Conservation (phyloP, 2,329 filamentous ascomycete genomes). For the Aspergillus fijiensis region DNA sequence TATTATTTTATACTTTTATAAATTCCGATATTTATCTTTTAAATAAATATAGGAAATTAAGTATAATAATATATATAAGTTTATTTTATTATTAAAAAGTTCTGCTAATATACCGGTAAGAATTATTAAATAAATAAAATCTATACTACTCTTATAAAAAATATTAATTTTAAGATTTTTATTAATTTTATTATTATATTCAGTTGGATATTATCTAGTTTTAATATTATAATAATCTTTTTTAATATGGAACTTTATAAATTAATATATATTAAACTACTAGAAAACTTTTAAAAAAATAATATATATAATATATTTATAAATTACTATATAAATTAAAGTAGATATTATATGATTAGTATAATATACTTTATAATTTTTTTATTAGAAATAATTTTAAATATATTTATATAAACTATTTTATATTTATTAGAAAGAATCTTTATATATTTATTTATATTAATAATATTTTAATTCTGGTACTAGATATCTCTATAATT, state of each 20-base stretch:
- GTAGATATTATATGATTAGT: too few species aligned
- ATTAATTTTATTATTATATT: not conserved
- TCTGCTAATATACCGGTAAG: not conserved
- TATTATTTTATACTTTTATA: not conserved
- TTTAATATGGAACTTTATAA: not conserved
- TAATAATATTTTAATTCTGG: too few species aligned
- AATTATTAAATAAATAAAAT: not conserved
- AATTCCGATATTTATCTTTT: not conserved
- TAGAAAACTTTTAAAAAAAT: not conserved
- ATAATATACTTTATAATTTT: too few species aligned
- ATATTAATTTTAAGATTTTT: too few species aligned
- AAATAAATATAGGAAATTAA: not conserved
- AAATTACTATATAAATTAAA: not conserved
- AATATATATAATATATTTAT: not conserved
- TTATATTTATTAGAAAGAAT: too few species aligned
- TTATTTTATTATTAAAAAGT: not conserved
- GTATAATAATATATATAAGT: conserved; percentile 1
- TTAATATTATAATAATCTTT: not conserved
- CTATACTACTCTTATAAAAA: not conserved
- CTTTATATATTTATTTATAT: too few species aligned
- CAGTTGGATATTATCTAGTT: not conserved
- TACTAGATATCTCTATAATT: too few species aligned
- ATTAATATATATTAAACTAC: conserved; percentile 3
- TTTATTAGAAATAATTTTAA: too few species aligned
- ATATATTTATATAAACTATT: too few species aligned